phyloP scores from a whole-genome alignment of 1,139 yeast genomes.

The Magnusiomyces paraingens region DNA sequence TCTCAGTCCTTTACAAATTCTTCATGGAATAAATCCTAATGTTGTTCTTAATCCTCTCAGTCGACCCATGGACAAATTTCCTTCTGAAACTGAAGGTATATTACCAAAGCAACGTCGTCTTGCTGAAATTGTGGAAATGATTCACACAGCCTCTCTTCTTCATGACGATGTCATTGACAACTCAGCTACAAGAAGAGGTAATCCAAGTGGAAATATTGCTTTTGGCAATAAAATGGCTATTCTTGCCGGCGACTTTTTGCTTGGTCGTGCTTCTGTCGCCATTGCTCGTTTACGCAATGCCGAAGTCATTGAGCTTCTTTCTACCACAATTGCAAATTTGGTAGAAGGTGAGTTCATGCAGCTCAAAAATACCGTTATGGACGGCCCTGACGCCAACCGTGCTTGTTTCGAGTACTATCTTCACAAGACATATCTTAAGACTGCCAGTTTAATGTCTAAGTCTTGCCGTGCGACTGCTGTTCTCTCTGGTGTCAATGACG shows the following conservation, averaged over 20 bases:
- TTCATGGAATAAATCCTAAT: constrained; percentile 84
- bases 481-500: constrained; percentile 72
- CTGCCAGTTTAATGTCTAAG: constrained; percentile 94
- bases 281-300: constrained; percentile 89
- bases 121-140: constrained; percentile 97
- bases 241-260: constrained; percentile 88
- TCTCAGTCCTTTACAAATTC: constrained; percentile 71
- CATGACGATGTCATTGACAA: constrained; percentile 97
- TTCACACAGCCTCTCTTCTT: constrained; percentile 91
- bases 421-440: constrained; percentile 90
- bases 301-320: constrained; percentile 92
- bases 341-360: constrained; percentile 99
- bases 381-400: constrained; percentile 56
- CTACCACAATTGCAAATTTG: constrained; percentile 91
- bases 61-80: constrained; percentile 69
- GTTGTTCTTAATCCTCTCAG: constrained; percentile 77
- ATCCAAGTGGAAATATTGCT: constrained; percentile 88
- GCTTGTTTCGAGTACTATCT: constrained; percentile 92
- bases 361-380: constrained; percentile 76
- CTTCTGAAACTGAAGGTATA: constrained; percentile 47
- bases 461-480: constrained; percentile 92
- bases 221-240: constrained; percentile 97
- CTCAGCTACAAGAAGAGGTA: constrained; percentile 83
- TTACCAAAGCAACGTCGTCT: constrained; percentile 89
- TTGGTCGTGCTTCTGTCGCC: constrained; percentile 95